Base-by-base conservation (phyloP, 352 stramenopile genomes). In the Globisporangium megalacanthum region DNA sequence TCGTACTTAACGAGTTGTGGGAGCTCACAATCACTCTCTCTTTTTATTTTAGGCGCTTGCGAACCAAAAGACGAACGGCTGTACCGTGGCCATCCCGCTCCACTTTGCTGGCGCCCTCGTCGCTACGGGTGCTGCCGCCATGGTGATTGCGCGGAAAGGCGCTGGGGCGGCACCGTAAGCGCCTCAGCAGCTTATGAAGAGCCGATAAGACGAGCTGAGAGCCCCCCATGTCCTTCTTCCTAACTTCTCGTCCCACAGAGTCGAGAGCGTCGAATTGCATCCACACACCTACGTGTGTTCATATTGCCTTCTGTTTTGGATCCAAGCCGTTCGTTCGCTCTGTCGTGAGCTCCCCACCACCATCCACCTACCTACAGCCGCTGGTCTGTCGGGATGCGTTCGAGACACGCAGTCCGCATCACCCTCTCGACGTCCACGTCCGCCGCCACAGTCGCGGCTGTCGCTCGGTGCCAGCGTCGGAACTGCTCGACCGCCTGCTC, bases 401-500 rank as follows among this genome's bases (percentile, higher is more conserved):
- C 53, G n/a, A 83, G 70, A 45, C 77, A 88, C 29, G 75, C 80
- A 48, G 75, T 64, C 58, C 75, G 72, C 54, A 90, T 75, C 36
- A 85, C 74, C 15, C 73, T 68, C 41, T 86, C 76, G 33, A 79
- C 69, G 19, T 78, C 66, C 45, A 78, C 72, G 31, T 78, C 68
- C 49, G 83, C 65, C 14, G 17, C 15, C 54, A 58, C 72, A n/a
- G 72, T 65, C 15, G 72, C 68, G 25, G 76, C 66, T 25, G 80
- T 85, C 20, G 69, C 61, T 72, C 74, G 77, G 66, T 89, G 77
- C 96, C 97, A 99, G 36, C 96, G 76, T 63, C 96, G 80, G 71
- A 98, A 99, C 68, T 99, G 96, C 65, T 97, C 94, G 6, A 98
- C 84, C 37, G 94, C 97, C 73, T 99, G 97, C 70, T 98, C 94